Base-by-base conservation (phyloP, 805 yeast genomes). In the Ogataea pini region DNA sequence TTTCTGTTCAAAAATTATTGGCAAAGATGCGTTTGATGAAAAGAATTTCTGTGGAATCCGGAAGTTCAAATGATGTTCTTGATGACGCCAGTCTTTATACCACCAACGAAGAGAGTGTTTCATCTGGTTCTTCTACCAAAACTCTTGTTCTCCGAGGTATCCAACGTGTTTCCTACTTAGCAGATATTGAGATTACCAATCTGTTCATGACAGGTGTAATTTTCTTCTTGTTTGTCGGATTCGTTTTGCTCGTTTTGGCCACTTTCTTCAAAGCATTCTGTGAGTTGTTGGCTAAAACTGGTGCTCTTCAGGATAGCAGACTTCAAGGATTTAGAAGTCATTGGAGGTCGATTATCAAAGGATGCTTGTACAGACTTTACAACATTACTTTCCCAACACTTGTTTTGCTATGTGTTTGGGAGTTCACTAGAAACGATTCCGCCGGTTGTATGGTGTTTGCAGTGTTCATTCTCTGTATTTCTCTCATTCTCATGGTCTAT, bases 311-410 rank as follows among this genome's bases (percentile, higher is more conserved):
- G 49, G 79, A 79, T 37, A 78, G 83, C 34, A 83, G 83, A 65
- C 87, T 89, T 64, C 70, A 75, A 47, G 90, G 85, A 52, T 92
- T 83, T 66, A 82, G 99, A 65, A 75, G 72, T 47, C 86, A 89
- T 59, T 94, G 96, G 97, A 72, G 81, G 18, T 74, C 79, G n/a
- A 80, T 89, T 59, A 82, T 88, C 61, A 92, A 91, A 68, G 99
- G 99, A 42, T 80, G 94, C 7, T 68, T 94, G 50, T 94, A 85
- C 75, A 79, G 99, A 64, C 75, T 91, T 60, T 79, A 88, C 48
- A 75, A 87, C 42, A 78, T 94, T 54, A 89, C 96, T 0, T 87
- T 89, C 71, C 96, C 98, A 7, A 97, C 92, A 67, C 69, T 94
- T 37, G 77, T 86, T 3, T 75, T 92, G 7, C 67, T 94, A 56